Evolutionary conservation across 2,329 filamentous ascomycete genomes (phyloP).

Genomic region (Colletotrichum sp.): DNA sequence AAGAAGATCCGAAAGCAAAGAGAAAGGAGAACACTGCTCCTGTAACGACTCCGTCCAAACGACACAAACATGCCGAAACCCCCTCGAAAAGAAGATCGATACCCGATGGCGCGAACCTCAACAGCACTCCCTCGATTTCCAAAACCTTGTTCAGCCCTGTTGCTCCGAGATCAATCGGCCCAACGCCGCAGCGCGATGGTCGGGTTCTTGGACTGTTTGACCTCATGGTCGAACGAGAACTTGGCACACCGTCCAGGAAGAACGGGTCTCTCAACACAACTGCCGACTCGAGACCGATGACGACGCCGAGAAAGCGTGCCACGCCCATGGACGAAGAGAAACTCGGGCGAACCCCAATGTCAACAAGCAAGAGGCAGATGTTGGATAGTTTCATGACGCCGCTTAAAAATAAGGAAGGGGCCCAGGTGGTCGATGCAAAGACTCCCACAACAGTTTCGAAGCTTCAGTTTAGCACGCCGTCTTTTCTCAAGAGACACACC

Average conservation of each 20-base stretch:
- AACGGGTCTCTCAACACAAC: conserved; percentile 34
- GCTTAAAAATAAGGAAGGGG: conserved; percentile 52
- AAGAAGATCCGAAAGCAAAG: conserved; percentile 37
- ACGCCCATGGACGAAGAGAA: conserved; percentile 34
- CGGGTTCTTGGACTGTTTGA: conserved; percentile 81
- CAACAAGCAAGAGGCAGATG: conserved; percentile 64
- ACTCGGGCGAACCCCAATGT: conserved; percentile 56
- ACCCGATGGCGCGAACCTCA: conserved; percentile 43
- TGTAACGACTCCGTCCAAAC: conserved; percentile 57
- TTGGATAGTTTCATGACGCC: conserved; percentile 72
- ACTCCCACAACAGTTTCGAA: conserved; percentile 60
- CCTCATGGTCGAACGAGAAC: conserved; percentile 58
- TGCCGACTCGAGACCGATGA: conserved; percentile 28
- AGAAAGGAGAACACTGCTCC: conserved; percentile 43
- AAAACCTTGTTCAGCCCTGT: conserved; percentile 66
- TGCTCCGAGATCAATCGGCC: conserved; percentile 69
- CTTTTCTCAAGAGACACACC: conserved; percentile 63
- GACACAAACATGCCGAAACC: conserved; percentile 50
- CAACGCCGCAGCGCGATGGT: conserved; percentile 82
- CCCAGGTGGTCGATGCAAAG: conserved; percentile 36
- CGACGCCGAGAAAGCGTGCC: conserved; percentile 54
- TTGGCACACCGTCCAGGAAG: conserved; percentile 55
- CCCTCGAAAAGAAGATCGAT: conserved; percentile 44
- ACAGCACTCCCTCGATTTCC: conserved; percentile 59
- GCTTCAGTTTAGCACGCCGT: conserved; percentile 70